Evolutionary conservation across 1,284 basidiomycete genomes (phyloP).

Genomic region (Leccinum colubrinum): DNA sequence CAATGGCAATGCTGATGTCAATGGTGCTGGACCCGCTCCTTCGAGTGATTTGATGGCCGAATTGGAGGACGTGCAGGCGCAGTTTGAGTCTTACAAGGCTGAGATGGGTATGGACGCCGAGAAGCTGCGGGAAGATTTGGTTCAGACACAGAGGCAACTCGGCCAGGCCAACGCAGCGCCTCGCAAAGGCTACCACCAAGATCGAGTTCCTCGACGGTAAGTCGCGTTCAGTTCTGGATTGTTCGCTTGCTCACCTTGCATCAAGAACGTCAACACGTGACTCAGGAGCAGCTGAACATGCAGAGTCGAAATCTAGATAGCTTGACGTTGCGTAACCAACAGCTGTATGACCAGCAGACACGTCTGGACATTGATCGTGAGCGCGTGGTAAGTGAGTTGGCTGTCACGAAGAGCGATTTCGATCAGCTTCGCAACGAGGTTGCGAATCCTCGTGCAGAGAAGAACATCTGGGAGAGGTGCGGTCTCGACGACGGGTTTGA

Average conservation of each 20-base stretch:
- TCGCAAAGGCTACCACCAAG: slow-evolving; percentile 82
- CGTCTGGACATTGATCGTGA: slow-evolving; percentile 65
- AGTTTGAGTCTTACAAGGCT: slow-evolving; percentile 74
- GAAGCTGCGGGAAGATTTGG: slow-evolving; percentile 68
- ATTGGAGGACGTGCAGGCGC: slow-evolving; percentile 68
- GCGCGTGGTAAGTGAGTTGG: slow-evolving; percentile 62
- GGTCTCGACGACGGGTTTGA: slow-evolving; percentile 21
- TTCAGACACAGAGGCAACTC: slow-evolving; percentile 62
- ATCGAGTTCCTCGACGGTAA: slow-evolving; percentile 71
- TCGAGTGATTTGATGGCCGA: slow-evolving; percentile 44
- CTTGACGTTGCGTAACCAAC: slow-evolving; percentile 61
- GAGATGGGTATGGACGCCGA: slow-evolving; percentile 78
- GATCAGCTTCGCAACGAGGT: slow-evolving; percentile 83
- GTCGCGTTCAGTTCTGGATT: slow-evolving; percentile 18
- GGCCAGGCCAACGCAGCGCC: slow-evolving; percentile 62
- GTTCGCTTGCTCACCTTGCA: slow-evolving; percentile 3
- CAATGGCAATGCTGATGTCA: slow-evolving; percentile 33
- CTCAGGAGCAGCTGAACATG: slow-evolving; percentile 57
- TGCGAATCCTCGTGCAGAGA: slow-evolving; percentile 87
- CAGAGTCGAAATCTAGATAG: slow-evolving; percentile 61
- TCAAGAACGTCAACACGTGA: slow-evolving; percentile 64
- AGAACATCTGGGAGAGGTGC: slow-evolving; percentile 84
- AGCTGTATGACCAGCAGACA: slow-evolving; percentile 66
- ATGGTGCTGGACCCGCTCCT: slow-evolving; percentile 26
- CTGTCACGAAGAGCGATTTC: slow-evolving; percentile 51